Evolutionary conservation across 2,329 filamentous ascomycete genomes (phyloP).

Genomic region (Calonectria pseudoreteaudii): DNA sequence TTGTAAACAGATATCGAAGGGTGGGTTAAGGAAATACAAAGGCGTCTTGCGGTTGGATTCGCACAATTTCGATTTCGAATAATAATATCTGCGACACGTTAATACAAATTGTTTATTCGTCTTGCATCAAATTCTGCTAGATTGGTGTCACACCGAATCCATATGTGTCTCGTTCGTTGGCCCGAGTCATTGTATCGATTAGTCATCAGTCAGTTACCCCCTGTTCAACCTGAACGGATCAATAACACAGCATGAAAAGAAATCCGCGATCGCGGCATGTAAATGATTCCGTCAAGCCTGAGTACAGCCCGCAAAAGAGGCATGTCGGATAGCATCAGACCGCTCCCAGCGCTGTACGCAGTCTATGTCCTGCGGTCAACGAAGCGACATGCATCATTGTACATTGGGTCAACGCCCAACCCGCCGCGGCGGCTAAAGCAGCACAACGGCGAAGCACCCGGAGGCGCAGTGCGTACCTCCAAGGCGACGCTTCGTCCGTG

Average conservation of each 20-base stretch:
- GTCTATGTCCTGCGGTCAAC: slow-evolving; percentile 93
- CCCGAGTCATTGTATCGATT: neutral
- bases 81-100: neutral
- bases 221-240: slow-evolving; percentile 10
- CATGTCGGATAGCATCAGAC: slow-evolving; percentile 61
- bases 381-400: slow-evolving; percentile 76
- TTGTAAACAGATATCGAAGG: slow-evolving; percentile 19
- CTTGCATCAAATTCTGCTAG: neutral
- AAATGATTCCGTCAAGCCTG: neutral
- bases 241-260: slow-evolving; percentile 29
- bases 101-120: neutral
- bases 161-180: neutral
- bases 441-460: slow-evolving; percentile 87
- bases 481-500: slow-evolving; percentile 79
- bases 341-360: slow-evolving; percentile 89
- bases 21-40: neutral
- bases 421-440: slow-evolving; percentile 87
- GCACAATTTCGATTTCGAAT: neutral
- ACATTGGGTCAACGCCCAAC: slow-evolving; percentile 93
- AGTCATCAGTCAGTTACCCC: slow-evolving; percentile 14
- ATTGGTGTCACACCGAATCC: neutral
- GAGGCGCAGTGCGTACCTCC: slow-evolving; percentile 84
- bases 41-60: neutral
- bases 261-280: neutral
- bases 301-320: slow-evolving; percentile 22